Evolutionary conservation across 208 protist genomes (phyloP).

Genomic region (Leishmania martiniquensis): DNA sequence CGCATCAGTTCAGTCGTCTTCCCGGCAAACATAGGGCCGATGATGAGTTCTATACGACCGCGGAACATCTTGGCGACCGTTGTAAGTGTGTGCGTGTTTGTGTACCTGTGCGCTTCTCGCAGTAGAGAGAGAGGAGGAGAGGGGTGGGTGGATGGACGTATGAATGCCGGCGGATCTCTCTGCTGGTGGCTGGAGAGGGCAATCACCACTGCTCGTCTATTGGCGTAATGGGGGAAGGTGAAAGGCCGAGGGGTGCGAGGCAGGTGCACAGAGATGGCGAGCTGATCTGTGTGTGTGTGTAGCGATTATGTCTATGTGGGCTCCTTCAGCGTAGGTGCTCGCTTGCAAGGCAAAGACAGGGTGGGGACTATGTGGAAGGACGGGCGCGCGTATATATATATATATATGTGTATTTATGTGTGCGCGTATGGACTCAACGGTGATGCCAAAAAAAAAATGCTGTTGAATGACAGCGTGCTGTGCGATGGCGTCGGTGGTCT

Average conservation of each 20-base stretch:
- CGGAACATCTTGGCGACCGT: slow-evolving; percentile 14
- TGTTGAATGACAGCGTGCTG: too few species aligned
- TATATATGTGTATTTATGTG: neutral
- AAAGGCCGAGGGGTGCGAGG: neutral
- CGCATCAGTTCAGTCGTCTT: slow-evolving; percentile 96
- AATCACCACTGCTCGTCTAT: neutral
- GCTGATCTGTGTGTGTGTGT: neutral
- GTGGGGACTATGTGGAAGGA: neutral
- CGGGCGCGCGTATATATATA: neutral
- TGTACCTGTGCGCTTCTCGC: neutral
- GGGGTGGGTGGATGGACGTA: neutral
- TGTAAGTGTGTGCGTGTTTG: neutral
- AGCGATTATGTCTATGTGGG: neutral
- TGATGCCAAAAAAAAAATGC: neutral
- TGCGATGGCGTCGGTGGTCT: too few species aligned
- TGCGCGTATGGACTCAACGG: neutral
- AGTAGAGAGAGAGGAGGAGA: neutral
- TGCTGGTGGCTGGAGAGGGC: neutral
- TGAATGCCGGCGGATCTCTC: too few species aligned
- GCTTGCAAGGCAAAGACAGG: neutral
- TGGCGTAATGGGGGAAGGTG: neutral
- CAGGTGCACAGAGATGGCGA: neutral
- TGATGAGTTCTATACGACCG: slow-evolving; percentile 88
- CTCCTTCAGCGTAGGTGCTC: neutral
- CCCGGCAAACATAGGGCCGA: slow-evolving; percentile 96